These are phyloP conservation scores for Calonectria fujianensis DNA, from an alignment of 2,329 filamentous ascomycete species.

Conservation along the genomic window DNA sequence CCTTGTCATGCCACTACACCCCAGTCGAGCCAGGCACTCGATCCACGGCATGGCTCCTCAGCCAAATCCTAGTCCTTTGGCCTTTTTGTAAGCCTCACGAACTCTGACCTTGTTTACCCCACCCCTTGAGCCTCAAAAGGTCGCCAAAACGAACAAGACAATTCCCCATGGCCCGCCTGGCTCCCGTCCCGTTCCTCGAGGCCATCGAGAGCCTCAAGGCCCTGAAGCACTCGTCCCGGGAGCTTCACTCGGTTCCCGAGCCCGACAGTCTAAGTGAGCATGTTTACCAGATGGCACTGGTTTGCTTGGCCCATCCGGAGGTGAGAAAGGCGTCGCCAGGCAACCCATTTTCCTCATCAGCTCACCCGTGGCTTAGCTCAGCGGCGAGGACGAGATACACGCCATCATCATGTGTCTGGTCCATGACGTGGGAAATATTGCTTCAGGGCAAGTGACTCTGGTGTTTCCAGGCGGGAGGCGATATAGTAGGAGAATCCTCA, in stretches of 20 bases:
- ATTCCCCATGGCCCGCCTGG: conserved; percentile 21
- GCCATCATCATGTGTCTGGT: conserved; percentile 40
- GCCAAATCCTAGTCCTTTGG: conserved; percentile 29
- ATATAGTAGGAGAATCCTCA: conserved; percentile 5
- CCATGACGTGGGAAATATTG: conserved; percentile 37
- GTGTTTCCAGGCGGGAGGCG: not conserved
- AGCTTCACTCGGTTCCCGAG: conserved; percentile 11
- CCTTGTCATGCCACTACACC: conserved; percentile 36
- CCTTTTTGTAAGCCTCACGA: conserved; percentile 31
- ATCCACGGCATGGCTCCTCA: conserved; percentile 34
- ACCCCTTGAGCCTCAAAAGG: conserved; percentile 2
- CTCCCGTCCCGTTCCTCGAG: conserved; percentile 39
- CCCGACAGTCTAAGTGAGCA: conserved; percentile 40
- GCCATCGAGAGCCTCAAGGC: conserved; percentile 42
- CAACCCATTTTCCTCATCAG: not conserved
- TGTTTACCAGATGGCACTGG: conserved; percentile 42
- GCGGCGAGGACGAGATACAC: conserved; percentile 33
- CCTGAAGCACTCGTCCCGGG: conserved; percentile 34
- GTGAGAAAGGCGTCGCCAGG: conserved; percentile 16
- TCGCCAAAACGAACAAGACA: not conserved
- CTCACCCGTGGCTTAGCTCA: conserved; percentile 26
- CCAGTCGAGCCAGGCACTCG: conserved; percentile 34
- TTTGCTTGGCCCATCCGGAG: conserved; percentile 42
- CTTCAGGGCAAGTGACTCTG: conserved; percentile 39
- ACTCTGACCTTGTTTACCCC: conserved; percentile 17